Evolutionary conservation across 306 rosid genomes (phyloP), one percentile per base, ranked within the genome.

Genomic region (Biancaea sappan): DNA sequence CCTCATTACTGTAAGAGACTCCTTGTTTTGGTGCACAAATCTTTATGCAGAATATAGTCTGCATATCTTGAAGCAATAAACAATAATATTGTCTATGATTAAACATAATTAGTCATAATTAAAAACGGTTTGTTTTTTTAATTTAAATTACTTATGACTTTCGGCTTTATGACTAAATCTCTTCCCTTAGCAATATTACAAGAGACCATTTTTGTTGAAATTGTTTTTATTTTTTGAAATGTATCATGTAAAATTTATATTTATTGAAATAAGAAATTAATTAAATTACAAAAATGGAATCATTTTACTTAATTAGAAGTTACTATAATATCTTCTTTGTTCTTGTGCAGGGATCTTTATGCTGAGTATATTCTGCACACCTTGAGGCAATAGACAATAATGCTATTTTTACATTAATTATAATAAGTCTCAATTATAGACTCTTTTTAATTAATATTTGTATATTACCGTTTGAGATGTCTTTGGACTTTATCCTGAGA

Each of bases 261-360:
- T n/a, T n/a, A n/a, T n/a, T n/a, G n/a, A n/a, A n/a, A n/a, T n/a
- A n/a, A n/a, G n/a, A n/a, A n/a, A n/a, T n/a, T n/a, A n/a, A n/a
- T n/a, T n/a, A n/a, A n/a, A n/a, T n/a, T n/a, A n/a, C n/a, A n/a
- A n/a, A n/a, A n/a, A n/a, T n/a, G n/a, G n/a, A n/a, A n/a, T n/a
- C n/a, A n/a, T n/a, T n/a, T n/a, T 66, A 8, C 46, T 48, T 62
- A 15, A 52, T 41, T 22, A 25, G n/a, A n/a, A n/a, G n/a, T n/a
- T n/a, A n/a, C n/a, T n/a, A n/a, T n/a, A n/a, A n/a, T n/a, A n/a
- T n/a, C n/a, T n/a, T 56, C 37, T 80, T 3, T 75, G 63, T 46
- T 77, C 75, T 83, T 81, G 56, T 88, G 89, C 91, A 94, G 98
- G 98, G 96, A 94, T 81, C 98, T 94, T 34, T 94, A 91, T 73